Percentiles rank a stretch among this genome's conserved stretches.
These are phyloP conservation scores for Leucosporidium creatinivorum DNA, from an alignment of 768 basidiomycete species.

Conservation along the genomic window DNA sequence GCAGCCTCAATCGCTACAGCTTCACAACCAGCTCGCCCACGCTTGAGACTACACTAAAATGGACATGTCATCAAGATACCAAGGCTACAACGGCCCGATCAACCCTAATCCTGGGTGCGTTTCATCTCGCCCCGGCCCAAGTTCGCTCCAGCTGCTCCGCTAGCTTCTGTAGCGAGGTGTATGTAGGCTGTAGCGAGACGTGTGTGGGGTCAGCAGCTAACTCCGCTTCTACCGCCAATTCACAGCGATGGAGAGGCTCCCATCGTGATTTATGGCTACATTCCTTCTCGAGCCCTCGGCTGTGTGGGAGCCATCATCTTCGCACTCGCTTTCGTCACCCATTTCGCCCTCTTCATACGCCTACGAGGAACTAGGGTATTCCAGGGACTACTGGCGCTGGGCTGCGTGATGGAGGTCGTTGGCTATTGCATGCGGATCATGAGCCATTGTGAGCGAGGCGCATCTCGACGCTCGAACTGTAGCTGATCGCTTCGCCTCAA, in stretches of 20 bases:
- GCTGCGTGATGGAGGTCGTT: slow-evolving; percentile 41
- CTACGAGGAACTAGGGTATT: slow-evolving; percentile 37
- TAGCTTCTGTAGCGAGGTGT: too few species aligned
- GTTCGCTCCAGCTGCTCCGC: too few species aligned
- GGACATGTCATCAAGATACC: too few species aligned
- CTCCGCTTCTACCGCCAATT: too few species aligned
- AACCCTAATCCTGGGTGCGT: not conserved
- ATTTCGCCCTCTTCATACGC: slow-evolving; percentile 27
- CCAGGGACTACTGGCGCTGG: slow-evolving; percentile 37
- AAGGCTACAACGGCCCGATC: not conserved
- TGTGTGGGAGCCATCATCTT: slow-evolving; percentile 38
- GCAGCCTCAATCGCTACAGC: too few species aligned
- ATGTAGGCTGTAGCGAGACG: too few species aligned
- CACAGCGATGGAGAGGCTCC: slow-evolving; percentile 34
- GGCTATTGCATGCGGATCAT: slow-evolving; percentile 40
- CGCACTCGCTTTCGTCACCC: slow-evolving; percentile 29
- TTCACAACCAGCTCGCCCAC: too few species aligned
- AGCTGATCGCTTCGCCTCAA: not conserved
- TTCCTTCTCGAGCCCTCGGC: slow-evolving; percentile 34
- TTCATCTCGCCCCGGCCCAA: too few species aligned
- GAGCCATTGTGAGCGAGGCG: slow-evolving; percentile 29
- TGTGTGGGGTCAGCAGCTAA: too few species aligned
- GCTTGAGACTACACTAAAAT: too few species aligned
- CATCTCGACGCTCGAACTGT: too few species aligned
- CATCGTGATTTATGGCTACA: slow-evolving; percentile 40